These are phyloP conservation scores for Pleurotus giganteus DNA, from an alignment of 768 basidiomycete species.

Conservation along the genomic window DNA sequence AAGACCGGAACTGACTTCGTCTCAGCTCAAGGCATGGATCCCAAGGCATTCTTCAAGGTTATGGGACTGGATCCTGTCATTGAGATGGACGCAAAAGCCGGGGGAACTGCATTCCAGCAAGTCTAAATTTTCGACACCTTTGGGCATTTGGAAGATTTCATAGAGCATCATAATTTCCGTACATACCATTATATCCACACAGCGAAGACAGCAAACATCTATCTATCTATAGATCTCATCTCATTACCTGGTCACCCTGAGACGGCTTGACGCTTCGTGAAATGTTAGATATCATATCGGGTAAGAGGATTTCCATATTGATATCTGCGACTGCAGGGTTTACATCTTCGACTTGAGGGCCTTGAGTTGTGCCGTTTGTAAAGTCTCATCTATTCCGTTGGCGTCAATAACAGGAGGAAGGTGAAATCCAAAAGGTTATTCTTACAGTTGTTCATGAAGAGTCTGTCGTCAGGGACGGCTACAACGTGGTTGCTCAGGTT, in stretches of 20 bases:
- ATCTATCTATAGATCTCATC: conserved; percentile 7
- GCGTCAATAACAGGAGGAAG: conserved; percentile 7
- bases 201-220: not conserved
- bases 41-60: conserved; percentile 49
- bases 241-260: not conserved
- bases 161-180: not conserved
- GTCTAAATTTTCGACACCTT: not conserved
- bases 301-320: conserved; percentile 4
- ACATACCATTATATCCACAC: not conserved
- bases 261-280: not conserved
- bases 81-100: conserved; percentile 7
- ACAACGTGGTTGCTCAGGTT: conserved; percentile 66
- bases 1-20: conserved; percentile 46
- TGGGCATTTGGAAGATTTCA: not conserved
- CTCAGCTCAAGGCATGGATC: conserved; percentile 41
- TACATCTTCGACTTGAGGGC: conserved; percentile 37
- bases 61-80: conserved; percentile 32
- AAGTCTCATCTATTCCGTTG: conserved; percentile 38
- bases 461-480: conserved; percentile 65
- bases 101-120: conserved; percentile 1
- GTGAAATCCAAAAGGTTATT: conserved; percentile 9
- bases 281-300: not conserved
- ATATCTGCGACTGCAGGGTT: not conserved
- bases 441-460: conserved; percentile 84
- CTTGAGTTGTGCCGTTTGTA: conserved; percentile 40